Evolutionary conservation across 1,284 basidiomycete genomes (phyloP).

Genomic region (Cryptococcus amylolentus): DNA sequence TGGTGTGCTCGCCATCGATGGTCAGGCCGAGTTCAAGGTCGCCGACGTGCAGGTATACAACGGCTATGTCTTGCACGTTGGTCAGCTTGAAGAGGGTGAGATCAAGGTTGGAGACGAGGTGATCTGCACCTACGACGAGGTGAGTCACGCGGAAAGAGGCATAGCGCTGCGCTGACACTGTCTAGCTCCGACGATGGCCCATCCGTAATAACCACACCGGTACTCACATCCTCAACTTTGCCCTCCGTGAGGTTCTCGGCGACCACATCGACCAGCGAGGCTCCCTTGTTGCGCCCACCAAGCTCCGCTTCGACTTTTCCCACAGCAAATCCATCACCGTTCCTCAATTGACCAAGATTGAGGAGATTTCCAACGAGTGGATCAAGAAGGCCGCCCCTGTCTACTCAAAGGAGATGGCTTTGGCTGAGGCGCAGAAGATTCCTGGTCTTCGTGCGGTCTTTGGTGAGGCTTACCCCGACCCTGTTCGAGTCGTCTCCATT

Average conservation of each 20-base stretch:
- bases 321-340: constrained; percentile 82
- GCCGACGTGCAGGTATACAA: constrained; percentile 84
- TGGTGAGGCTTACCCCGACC: constrained; percentile 96
- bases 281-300: constrained; percentile 90
- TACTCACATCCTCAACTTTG: constrained; percentile 96
- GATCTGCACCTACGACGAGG: constrained; percentile 71
- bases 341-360: constrained; percentile 76
- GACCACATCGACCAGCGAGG: constrained; percentile 98
- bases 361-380: constrained; percentile 80
- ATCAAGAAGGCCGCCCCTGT: constrained; percentile 85
- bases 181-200: constrained; percentile 83
- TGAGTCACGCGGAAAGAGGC: constrained; percentile 34
- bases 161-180: neutral
- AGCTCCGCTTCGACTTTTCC: constrained; percentile 97
- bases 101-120: constrained; percentile 67
- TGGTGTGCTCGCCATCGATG: constrained; percentile 89
- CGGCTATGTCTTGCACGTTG: constrained; percentile 86
- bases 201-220: constrained; percentile 97
- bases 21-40: constrained; percentile 86
- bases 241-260: constrained; percentile 85
- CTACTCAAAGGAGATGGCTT: constrained; percentile 77
- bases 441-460: constrained; percentile 94
- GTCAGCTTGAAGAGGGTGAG: constrained; percentile 73
- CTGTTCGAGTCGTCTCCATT: constrained; percentile 89
- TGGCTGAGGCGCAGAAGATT: constrained; percentile 81